phyloP scores from a whole-genome alignment of 1,284 basidiomycete species.

The Ustilago vetiveriae region DNA sequence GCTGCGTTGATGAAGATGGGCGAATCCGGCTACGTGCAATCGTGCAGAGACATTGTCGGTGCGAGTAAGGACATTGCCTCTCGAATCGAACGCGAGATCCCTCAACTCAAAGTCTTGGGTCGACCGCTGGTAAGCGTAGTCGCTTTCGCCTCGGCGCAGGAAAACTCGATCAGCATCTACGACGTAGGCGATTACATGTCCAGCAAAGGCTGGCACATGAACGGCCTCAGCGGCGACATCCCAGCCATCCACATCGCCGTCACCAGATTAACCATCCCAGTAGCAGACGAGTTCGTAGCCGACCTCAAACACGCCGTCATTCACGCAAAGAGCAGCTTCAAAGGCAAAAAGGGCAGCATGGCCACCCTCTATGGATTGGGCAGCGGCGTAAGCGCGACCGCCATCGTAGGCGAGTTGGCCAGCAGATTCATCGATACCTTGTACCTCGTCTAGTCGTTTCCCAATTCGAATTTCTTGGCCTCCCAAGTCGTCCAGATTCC shows the following conservation, averaged over 20 bases:
- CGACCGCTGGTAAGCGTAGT: slow-evolving; percentile 89
- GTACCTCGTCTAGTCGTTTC: slow-evolving; percentile 32
- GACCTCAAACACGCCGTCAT: slow-evolving; percentile 81
- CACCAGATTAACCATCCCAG: slow-evolving; percentile 81
- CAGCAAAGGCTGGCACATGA: slow-evolving; percentile 81
- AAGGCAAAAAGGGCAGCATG: slow-evolving; percentile 54
- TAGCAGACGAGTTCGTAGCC: slow-evolving; percentile 79
- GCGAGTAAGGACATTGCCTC: slow-evolving; percentile 76
- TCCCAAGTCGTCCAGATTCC: too few species aligned
- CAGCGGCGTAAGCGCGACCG: slow-evolving; percentile 83
- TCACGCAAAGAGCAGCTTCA: slow-evolving; percentile 8
- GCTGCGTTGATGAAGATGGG: slow-evolving; percentile 94
- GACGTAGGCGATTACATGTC: slow-evolving; percentile 91
- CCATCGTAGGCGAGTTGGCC: slow-evolving; percentile 86
- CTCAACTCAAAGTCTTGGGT: slow-evolving; percentile 83
- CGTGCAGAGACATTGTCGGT: slow-evolving; percentile 83
- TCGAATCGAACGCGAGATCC: slow-evolving; percentile 75
- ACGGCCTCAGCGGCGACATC: slow-evolving; percentile 78
- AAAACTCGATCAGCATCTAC: slow-evolving; percentile 72
- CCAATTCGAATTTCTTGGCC: too few species aligned
- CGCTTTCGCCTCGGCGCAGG: slow-evolving; percentile 78
- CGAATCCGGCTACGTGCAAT: slow-evolving; percentile 87
- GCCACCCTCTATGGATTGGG: slow-evolving; percentile 75
- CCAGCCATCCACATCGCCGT: slow-evolving; percentile 91
- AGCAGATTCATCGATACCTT: slow-evolving; percentile 68